phyloP scores from a whole-genome alignment of 2,329 filamentous ascomycete genomes.

The Taxawa tesnikishii region DNA sequence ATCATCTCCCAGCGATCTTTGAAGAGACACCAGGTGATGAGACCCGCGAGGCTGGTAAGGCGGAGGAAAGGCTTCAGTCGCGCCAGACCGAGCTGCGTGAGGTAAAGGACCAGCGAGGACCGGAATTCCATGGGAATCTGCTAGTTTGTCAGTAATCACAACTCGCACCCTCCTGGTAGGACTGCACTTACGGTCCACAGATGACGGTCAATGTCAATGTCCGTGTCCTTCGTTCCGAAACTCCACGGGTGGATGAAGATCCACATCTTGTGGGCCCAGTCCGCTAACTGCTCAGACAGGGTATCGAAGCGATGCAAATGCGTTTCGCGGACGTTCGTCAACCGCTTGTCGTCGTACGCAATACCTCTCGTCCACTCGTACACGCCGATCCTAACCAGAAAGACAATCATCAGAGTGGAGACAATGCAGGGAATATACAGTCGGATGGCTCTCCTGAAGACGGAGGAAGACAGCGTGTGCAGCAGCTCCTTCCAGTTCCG shows the following conservation, averaged over 20 bases:
- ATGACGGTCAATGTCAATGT: constrained; percentile 39
- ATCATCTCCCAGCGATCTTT: constrained; percentile 43
- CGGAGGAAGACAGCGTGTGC: constrained; percentile 10
- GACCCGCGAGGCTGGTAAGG: constrained; percentile 25
- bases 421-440: constrained; percentile 12
- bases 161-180: too few relatives aligned
- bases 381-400: constrained; percentile 3
- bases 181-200: constrained; percentile 43
- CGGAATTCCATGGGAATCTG: constrained; percentile 43
- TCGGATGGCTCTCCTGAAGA: constrained; percentile 12
- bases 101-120: constrained; percentile 45
- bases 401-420: constrained; percentile 10
- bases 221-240: constrained; percentile 3
- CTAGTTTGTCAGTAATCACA: not conserved
- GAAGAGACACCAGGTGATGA: constrained; percentile 34
- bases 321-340: constrained; percentile 7
- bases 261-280: constrained; percentile 26
- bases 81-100: constrained; percentile 32
- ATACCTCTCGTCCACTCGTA: constrained; percentile 9
- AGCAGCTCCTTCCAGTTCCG: constrained; percentile 17
- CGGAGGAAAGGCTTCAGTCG: constrained; percentile 15
- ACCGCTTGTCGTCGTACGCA: constrained; percentile 5
- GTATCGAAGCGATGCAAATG: constrained; percentile 5
- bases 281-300: constrained; percentile 9
- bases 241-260: constrained; percentile 7